These are phyloP conservation scores for Colletotrichum sp. DNA, from an alignment of 2,329 filamentous ascomycete species.

Conservation along the genomic window DNA sequence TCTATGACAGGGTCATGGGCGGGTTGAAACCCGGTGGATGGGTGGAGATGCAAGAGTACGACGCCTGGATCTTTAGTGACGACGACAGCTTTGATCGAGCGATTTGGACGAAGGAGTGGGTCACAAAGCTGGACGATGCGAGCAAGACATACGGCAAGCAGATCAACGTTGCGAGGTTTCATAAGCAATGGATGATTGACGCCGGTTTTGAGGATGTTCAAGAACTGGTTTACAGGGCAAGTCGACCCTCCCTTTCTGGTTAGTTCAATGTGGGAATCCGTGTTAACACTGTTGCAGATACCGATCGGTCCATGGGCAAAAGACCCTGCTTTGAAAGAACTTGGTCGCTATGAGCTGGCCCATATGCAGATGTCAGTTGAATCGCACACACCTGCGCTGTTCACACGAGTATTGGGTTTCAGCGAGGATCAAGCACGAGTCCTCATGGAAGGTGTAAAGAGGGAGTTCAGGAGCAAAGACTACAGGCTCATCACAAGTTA, in stretches of 20 bases:
- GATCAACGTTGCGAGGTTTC: constrained; percentile 40
- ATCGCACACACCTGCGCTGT: constrained; percentile 44
- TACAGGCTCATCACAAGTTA: constrained; percentile 38
- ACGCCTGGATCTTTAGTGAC: constrained; percentile 42
- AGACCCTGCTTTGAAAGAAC: constrained; percentile 38
- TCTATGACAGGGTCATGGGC: constrained; percentile 31
- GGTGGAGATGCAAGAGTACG: constrained; percentile 45
- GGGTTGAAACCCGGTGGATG: constrained; percentile 38
- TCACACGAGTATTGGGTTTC: constrained; percentile 42
- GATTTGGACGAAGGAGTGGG: constrained; percentile 44
- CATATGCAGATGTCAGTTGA: constrained; percentile 50
- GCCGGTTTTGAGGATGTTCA: constrained; percentile 42
- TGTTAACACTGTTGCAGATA: constrained; percentile 29
- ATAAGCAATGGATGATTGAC: constrained; percentile 42
- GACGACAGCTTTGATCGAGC: constrained; percentile 42
- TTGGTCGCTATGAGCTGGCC: constrained; percentile 38
- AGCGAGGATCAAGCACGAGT: constrained; percentile 44
- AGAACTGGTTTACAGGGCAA: constrained; percentile 32
- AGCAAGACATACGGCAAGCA: constrained; percentile 42
- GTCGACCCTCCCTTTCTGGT: not conserved
- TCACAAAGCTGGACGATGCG: constrained; percentile 37
- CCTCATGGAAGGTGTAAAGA: constrained; percentile 47
- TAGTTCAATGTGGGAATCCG: fast-evolving
- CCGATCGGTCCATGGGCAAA: constrained; percentile 44
- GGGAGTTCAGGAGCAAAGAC: constrained; percentile 39